A percentile compares a stretch with the other conserved stretches of the same genome.
These are phyloP conservation scores for Biscutella laevigata DNA, from an alignment of 441 rosid genomes.

Conservation along the genomic window DNA sequence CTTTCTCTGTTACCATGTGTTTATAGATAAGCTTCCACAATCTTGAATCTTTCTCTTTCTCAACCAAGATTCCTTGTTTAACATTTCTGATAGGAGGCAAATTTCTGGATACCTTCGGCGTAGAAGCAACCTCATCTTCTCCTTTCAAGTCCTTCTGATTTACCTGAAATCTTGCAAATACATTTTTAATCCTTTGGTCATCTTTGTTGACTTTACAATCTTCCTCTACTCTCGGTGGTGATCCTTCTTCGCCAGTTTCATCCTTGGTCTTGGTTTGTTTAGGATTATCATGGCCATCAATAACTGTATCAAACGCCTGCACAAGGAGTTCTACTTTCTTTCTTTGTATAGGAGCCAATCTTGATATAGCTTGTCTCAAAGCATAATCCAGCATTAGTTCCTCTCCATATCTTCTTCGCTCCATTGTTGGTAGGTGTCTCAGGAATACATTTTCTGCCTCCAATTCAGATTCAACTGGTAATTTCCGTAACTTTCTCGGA, in stretches of 20 bases:
- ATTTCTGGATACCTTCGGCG: conserved; percentile 1
- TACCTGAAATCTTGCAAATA: conserved; percentile 21
- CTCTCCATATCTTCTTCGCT: conserved; percentile 48
- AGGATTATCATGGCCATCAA: conserved; percentile 26
- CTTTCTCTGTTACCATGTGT: conserved; percentile 65
- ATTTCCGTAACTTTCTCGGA: conserved; percentile 35
- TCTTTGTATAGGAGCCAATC: conserved; percentile 65
- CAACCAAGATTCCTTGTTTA: conserved; percentile 24
- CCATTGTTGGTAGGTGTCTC: conserved; percentile 41
- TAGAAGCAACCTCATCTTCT: conserved; percentile 24
- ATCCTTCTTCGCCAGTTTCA: conserved; percentile 1
- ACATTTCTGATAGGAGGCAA: conserved; percentile 6
- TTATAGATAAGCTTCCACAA: conserved; percentile 74
- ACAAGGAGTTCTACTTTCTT: conserved; percentile 72
- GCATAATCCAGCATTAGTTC: conserved; percentile 90
- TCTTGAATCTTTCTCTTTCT: conserved; percentile 45
- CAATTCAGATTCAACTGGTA: conserved; percentile 32
- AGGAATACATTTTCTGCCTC: conserved; percentile 57
- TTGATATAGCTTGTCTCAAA: conserved; percentile 63
- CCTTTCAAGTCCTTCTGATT: conserved; percentile 18
- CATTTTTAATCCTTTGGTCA: conserved; percentile 13
- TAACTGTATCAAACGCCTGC: conserved; percentile 81
- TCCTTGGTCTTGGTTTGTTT: conserved; percentile 8
- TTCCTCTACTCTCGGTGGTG: conserved; percentile 5
- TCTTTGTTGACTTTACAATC: conserved; percentile 5